phyloP scores from a whole-genome alignment of 805 yeast species.

The Candida multigemmis region DNA sequence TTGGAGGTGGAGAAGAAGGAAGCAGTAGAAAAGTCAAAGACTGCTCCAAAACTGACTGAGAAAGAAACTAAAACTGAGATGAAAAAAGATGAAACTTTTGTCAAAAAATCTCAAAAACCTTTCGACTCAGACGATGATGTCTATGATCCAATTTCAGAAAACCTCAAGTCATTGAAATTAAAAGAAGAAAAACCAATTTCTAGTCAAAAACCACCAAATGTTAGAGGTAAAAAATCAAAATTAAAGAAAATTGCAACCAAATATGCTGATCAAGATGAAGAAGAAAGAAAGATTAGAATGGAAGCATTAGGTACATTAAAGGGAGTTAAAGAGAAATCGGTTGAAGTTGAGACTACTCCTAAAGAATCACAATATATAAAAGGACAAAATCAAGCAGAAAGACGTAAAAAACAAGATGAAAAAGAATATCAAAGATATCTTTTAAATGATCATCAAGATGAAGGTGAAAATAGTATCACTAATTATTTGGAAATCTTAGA shows the following conservation, averaged over 20 bases:
- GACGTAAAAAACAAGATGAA: constrained; percentile 36
- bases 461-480: constrained; percentile 18
- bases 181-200: constrained; percentile 2
- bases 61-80: constrained; percentile 1
- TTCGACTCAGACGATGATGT: constrained; percentile 1
- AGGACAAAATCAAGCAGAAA: constrained; percentile 16
- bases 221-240: constrained; percentile 82
- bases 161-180: constrained; percentile 3
- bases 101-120: constrained; percentile 1
- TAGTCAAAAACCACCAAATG: constrained; percentile 27
- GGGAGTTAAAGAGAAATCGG: constrained; percentile 19
- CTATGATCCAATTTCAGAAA: constrained; percentile 2
- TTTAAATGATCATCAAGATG: constrained; percentile 22
- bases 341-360: constrained; percentile 9
- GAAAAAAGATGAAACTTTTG: constrained; percentile 2
- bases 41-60: background rate
- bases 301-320: constrained; percentile 79
- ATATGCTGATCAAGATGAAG: constrained; percentile 89
- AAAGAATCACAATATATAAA: constrained; percentile 14
- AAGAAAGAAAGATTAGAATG: constrained; percentile 68
- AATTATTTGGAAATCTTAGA: constrained; percentile 37
- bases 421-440: constrained; percentile 35
- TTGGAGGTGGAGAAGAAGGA: constrained; percentile 5
- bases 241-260: constrained; percentile 74
- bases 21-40: constrained; percentile 2